Evolutionary conservation across 768 basidiomycete species (phyloP).

Genomic region (Gloeopeniophorella convolvens): DNA sequence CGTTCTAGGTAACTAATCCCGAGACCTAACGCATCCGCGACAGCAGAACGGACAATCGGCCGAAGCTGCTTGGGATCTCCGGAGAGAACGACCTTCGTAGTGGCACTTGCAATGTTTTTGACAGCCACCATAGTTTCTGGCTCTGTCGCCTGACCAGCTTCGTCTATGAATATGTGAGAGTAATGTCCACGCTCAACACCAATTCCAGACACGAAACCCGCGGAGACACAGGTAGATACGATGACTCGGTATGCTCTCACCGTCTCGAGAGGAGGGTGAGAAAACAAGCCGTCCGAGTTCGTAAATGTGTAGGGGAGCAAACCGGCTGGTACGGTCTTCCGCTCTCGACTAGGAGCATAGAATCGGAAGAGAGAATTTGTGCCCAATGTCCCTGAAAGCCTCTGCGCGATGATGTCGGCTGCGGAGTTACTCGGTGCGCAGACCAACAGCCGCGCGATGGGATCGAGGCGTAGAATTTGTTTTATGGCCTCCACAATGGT

Average conservation of each 20-base stretch:
- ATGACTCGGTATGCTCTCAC: constrained; percentile 45
- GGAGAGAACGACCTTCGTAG: constrained; percentile 54
- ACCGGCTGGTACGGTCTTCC: constrained; percentile 31
- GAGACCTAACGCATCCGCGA: constrained; percentile 52
- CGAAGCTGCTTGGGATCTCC: constrained; percentile 72
- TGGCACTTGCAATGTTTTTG: constrained; percentile 47
- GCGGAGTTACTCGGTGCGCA: constrained; percentile 68
- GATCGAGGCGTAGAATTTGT: constrained; percentile 42
- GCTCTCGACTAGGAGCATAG: constrained; percentile 46
- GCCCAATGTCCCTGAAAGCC: constrained; percentile 32
- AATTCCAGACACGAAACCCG: constrained; percentile 46
- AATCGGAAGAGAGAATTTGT: constrained; percentile 44
- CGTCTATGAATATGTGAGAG: constrained; percentile 63
- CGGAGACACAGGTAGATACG: constrained; percentile 62
- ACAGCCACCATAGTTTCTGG: constrained; percentile 58
- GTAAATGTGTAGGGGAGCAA: constrained; percentile 35
- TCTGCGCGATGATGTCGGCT: constrained; percentile 49
- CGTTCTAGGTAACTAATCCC: constrained; percentile 58
- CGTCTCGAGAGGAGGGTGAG: constrained; percentile 37
- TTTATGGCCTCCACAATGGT: constrained; percentile 57
- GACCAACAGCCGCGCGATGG: constrained; percentile 44
- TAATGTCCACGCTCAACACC: constrained; percentile 58
- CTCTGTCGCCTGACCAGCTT: constrained; percentile 69
- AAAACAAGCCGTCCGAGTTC: constrained; percentile 34
- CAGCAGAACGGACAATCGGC: constrained; percentile 53